A percentile compares a stretch with the other conserved stretches of the same genome.
phyloP scores from a whole-genome alignment of 495 filamentous ascomycete genomes.

The Xylaria palmicola region DNA sequence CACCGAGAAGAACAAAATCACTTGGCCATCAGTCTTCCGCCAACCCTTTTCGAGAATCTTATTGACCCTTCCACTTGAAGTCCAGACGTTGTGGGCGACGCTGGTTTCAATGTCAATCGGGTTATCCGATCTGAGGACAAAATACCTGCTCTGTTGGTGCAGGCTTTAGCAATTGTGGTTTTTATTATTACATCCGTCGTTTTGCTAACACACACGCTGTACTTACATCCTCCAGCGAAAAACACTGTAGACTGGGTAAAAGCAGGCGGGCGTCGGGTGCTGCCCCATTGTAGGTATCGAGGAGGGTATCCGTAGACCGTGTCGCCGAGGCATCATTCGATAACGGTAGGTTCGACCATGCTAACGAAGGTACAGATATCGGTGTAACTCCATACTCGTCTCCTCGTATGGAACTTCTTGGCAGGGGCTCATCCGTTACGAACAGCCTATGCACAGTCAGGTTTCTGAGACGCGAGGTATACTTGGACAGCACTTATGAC shows the following conservation, averaged over 20 bases:
- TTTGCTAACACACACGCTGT: neutral
- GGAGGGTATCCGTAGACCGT: neutral
- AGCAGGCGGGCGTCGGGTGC: neutral
- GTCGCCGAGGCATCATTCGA: neutral
- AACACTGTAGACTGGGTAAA: neutral
- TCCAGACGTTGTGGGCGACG: neutral
- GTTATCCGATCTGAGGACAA: neutral
- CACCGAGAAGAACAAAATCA: conserved; percentile 8
- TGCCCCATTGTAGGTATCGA: neutral
- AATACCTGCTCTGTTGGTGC: conserved; percentile 1
- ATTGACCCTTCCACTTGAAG: neutral
- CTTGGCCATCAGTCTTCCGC: neutral
- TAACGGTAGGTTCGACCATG: neutral
- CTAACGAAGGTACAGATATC: conserved; percentile 1
- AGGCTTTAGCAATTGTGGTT: neutral
- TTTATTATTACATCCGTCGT: neutral
- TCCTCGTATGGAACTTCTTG: neutral
- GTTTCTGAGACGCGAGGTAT: neutral
- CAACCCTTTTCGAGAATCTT: neutral
- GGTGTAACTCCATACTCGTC: neutral
- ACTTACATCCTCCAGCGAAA: neutral
- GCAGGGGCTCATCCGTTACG: neutral
- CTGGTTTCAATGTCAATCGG: conserved; percentile 2
- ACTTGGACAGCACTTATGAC: neutral
- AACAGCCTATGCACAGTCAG: neutral